These are phyloP conservation scores for Chrysoporthe cubensis DNA, from an alignment of 2,329 filamentous ascomycete genomes.

Conservation along the genomic window DNA sequence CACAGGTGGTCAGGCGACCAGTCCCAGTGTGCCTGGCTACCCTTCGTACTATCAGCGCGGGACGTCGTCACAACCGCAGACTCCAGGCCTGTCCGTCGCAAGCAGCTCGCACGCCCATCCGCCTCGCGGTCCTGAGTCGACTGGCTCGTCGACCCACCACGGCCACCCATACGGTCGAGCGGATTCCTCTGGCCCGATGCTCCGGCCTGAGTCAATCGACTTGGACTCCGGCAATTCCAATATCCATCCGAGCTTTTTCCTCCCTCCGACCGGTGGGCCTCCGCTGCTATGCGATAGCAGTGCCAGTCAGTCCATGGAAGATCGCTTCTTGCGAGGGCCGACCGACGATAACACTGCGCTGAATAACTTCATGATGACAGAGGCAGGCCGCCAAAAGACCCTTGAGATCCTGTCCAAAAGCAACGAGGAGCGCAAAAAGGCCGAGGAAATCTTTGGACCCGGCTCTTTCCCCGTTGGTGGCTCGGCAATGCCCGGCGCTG, in stretches of 20 bases:
- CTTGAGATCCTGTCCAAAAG: constrained; percentile 57
- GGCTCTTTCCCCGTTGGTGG: constrained; percentile 47
- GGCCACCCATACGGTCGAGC: constrained; percentile 37
- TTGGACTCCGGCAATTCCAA: constrained; percentile 39
- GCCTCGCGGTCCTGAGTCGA: constrained; percentile 39
- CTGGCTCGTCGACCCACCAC: constrained; percentile 40
- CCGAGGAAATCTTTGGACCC: constrained; percentile 55
- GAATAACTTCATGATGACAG: constrained; percentile 45
- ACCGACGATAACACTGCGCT: constrained; percentile 45
- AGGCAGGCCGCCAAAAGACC: constrained; percentile 53
- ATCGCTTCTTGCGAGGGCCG: constrained; percentile 53
- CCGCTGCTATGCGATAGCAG: constrained; percentile 46
- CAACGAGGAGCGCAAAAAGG: constrained; percentile 53
- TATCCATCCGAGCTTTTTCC: constrained; percentile 50
- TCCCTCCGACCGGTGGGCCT: constrained; percentile 44
- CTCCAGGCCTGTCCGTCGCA: constrained; percentile 39
- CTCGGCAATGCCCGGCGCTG: constrained; percentile 8
- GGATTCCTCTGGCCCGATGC: constrained; percentile 29
- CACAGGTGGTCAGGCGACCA: constrained; percentile 36
- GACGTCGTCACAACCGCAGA: constrained; percentile 42
- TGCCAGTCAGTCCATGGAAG: constrained; percentile 50
- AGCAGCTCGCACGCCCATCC: constrained; percentile 41
- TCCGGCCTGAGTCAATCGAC: constrained; percentile 45
- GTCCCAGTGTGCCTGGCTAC: constrained; percentile 38
- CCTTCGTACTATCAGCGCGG: constrained; percentile 41